phyloP scores from a whole-genome alignment of 371 early-diverging fungal genomes.

The Mucor lusitanicus region DNA sequence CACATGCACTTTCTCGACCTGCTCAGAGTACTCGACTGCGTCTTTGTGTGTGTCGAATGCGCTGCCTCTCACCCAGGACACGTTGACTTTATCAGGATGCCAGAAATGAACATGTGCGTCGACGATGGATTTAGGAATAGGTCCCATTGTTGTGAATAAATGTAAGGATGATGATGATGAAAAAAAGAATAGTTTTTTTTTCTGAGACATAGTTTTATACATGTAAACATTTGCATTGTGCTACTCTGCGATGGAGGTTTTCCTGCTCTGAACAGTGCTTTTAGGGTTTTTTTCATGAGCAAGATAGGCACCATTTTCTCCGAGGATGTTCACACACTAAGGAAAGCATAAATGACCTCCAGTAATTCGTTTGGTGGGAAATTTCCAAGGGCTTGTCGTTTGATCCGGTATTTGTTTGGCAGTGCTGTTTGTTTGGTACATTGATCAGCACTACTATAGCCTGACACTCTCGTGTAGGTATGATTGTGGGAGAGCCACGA shows the following conservation, averaged over 20 bases:
- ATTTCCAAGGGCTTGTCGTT: background rate
- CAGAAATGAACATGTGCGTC: constrained; percentile 51
- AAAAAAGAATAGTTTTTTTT: background rate
- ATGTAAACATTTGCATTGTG: background rate
- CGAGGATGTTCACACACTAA: constrained; percentile 6
- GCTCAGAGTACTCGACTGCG: constrained; percentile 14
- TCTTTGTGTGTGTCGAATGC: constrained; percentile 25
- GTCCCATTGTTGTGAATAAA: background rate
- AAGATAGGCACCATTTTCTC: background rate
- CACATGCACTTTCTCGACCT: constrained; percentile 1
- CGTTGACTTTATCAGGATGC: constrained; percentile 35
- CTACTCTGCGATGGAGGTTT: background rate
- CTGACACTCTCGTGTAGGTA: background rate
- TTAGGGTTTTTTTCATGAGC: background rate
- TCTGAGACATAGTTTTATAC: background rate
- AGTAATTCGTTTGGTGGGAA: background rate
- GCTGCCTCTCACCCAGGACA: constrained; percentile 31
- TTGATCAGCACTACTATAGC: background rate
- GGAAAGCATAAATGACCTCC: background rate
- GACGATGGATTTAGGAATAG: constrained; percentile 15
- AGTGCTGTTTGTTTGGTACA: background rate
- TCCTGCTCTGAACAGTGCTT: background rate
- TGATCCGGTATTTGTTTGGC: background rate
- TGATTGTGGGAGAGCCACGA: too few relatives aligned
- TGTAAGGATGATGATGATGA: background rate